A percentile compares a stretch with the other conserved stretches of the same genome.
phyloP scores from a whole-genome alignment of 129 eudicot species.

The Glebionis coronaria region DNA sequence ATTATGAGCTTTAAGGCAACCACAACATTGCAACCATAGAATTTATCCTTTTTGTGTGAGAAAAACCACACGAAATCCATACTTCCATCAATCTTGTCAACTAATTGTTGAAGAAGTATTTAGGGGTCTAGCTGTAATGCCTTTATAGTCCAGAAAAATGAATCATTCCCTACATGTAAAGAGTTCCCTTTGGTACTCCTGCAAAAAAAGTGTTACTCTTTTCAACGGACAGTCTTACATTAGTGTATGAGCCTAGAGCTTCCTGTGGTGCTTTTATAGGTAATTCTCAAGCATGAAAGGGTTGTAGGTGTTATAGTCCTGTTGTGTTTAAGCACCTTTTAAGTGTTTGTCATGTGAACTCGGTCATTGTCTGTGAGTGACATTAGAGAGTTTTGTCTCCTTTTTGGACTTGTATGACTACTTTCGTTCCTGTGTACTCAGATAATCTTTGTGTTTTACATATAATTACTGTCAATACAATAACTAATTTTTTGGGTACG shows the following conservation, averaged over 20 bases:
- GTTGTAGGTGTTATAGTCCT: conserved; percentile 2
- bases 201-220: too few relatives aligned
- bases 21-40: neutral
- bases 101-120: too few relatives aligned
- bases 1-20: neutral
- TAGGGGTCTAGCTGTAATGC: too few relatives aligned
- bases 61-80: too few relatives aligned
- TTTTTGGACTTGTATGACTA: neutral
- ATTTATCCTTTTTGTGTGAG: neutral
- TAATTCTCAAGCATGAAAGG: conserved; percentile 1
- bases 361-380: neutral
- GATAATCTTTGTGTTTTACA: neutral
- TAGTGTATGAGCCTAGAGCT: neutral
- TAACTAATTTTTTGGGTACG: neutral
- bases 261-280: conserved; percentile 12
- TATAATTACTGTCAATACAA: neutral
- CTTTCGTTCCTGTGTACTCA: neutral
- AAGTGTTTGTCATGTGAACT: too few relatives aligned
- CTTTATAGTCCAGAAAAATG: too few relatives aligned
- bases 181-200: too few relatives aligned
- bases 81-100: too few relatives aligned
- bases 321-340: conserved; percentile 9
- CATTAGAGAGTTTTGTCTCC: neutral
- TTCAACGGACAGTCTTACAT: too few relatives aligned
- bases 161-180: too few relatives aligned